Conservation (phyloP, 257 asterid species). For the Ophiorrhiza pumila region DNA sequence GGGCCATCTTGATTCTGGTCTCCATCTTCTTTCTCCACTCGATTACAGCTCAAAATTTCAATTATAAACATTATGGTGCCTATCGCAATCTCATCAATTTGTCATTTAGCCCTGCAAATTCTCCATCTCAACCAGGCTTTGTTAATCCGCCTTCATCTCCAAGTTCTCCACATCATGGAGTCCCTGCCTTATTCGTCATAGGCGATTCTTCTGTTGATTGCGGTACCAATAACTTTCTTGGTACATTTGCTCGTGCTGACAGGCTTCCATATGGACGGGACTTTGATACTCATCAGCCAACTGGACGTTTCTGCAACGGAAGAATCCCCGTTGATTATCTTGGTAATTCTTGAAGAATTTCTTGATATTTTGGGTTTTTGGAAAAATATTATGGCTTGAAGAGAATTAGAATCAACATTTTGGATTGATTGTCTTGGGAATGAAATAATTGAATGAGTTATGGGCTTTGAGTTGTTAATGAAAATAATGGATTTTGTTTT, state of each 20-base stretch:
- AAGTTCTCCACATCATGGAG: conserved; percentile 27
- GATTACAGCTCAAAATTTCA: conserved; percentile 24
- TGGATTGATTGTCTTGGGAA: neutral
- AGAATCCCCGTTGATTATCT: conserved; percentile 90
- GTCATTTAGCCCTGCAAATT: conserved; percentile 2
- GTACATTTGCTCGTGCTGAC: conserved; percentile 93
- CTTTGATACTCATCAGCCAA: conserved; percentile 79
- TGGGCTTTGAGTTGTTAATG: neutral
- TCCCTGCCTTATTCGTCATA: conserved; percentile 77
- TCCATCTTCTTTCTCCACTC: conserved; percentile 23
- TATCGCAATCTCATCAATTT: conserved; percentile 19
- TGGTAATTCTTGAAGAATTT: conserved; percentile 32
- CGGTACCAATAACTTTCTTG: conserved; percentile 83
- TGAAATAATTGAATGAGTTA: neutral
- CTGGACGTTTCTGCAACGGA: conserved; percentile 93
- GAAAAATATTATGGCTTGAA: neutral
- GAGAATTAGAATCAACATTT: neutral
- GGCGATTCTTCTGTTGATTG: conserved; percentile 96
- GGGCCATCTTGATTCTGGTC: conserved; percentile 29
- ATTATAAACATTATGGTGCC: conserved; percentile 22
- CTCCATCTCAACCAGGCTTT: conserved; percentile 11
- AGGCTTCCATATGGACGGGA: conserved; percentile 88
- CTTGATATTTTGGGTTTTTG: conserved; percentile 1
- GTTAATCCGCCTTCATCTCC: conserved; percentile 10
- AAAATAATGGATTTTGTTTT: neutral